Evolutionary conservation across 352 stramenopile genomes (phyloP), one percentile per base, ranked within the genome.

Genomic region (Phytophthora pluvialis): DNA sequence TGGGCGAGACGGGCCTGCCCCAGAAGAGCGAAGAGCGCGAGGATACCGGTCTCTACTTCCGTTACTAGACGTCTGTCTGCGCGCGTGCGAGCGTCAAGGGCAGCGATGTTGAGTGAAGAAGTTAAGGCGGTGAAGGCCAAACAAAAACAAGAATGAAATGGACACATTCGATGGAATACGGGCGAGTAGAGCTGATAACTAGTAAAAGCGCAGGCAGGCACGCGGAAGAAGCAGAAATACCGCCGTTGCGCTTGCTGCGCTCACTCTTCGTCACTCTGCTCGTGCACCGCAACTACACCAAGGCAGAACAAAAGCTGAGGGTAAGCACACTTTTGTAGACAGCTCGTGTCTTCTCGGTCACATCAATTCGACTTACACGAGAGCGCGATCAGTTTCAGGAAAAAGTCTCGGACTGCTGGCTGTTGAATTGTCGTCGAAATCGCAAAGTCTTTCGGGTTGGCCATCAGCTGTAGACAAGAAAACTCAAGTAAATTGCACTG

Each of bases 1-100:
- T 96, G 28, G 88, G 88, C 53, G 86, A 94, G 78, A 82, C 84
- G 0, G 88, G 88, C 13, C 62, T 96, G 59, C 81, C 81, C 13
- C 81, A 91, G 73, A 88, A 86, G 67, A 64, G 85, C 9, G 70
- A 84, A 16, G 70, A 88, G 47, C 83, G 86, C 26, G 81, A 91
- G 70, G 85, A 96, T 71, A 90, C 78, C 18, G 88, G 88, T 33
- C 63, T 96, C 52, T 96, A 89, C 76, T 96, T 96, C 78, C 89
- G 85, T 78, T 96, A 96, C 81, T 96, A 96, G 83, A 87, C 50
- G 48, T 59, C 53, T 64, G 15, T 21, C 42, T 56, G 11, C 44
- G 49, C 33, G 60, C 39, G 35, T 52, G 29, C 11, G 40, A 46
- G 36, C 38, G 26, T 57, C 46, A 39, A 46, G 35, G 40, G 48